Percentiles rank a stretch among this genome's conserved stretches.
phyloP scores from a whole-genome alignment of 495 filamentous ascomycete species.

The Penicillium salamii region DNA sequence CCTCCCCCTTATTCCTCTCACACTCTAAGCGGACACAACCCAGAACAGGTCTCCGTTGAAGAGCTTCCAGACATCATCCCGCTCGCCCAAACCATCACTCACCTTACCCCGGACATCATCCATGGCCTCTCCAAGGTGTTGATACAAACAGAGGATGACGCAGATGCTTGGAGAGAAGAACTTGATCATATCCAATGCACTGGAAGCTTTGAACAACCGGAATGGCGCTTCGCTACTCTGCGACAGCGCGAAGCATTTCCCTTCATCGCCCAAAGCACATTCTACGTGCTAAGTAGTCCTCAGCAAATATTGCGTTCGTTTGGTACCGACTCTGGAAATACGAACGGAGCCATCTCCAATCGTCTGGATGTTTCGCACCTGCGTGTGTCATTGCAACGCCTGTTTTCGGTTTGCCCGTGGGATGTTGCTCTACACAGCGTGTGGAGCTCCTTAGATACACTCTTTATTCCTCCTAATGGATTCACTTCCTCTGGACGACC shows the following conservation, averaged over 20 bases:
- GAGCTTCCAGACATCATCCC: slow-evolving; percentile 9
- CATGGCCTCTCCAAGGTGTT: slow-evolving; percentile 36
- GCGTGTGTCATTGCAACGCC: slow-evolving; percentile 30
- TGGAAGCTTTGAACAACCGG: slow-evolving; percentile 38
- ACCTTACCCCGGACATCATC: slow-evolving; percentile 42
- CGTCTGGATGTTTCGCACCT: slow-evolving; percentile 32
- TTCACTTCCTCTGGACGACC: slow-evolving; percentile 39
- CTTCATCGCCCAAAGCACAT: slow-evolving; percentile 73
- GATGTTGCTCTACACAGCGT: slow-evolving; percentile 70
- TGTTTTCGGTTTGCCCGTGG: slow-evolving; percentile 41
- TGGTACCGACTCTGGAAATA: slow-evolving; percentile 31
- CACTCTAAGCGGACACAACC: slow-evolving; percentile 23
- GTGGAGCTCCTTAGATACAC: slow-evolving; percentile 65
- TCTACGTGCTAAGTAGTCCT: slow-evolving; percentile 67
- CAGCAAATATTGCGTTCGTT: slow-evolving; percentile 66
- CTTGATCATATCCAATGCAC: slow-evolving; percentile 36
- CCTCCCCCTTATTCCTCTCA: slow-evolving; percentile 7
- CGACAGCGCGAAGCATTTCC: slow-evolving; percentile 40
- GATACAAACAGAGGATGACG: slow-evolving; percentile 34
- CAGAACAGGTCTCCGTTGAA: slow-evolving; percentile 10
- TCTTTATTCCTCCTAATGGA: slow-evolving; percentile 64
- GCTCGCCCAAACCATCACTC: slow-evolving; percentile 40
- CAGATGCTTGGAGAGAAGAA: slow-evolving; percentile 40
- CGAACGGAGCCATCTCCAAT: not conserved
- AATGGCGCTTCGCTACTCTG: slow-evolving; percentile 39